Conservation (phyloP, 2,329 filamentous ascomycete genomes). For the Nemania abortiva region DNA sequence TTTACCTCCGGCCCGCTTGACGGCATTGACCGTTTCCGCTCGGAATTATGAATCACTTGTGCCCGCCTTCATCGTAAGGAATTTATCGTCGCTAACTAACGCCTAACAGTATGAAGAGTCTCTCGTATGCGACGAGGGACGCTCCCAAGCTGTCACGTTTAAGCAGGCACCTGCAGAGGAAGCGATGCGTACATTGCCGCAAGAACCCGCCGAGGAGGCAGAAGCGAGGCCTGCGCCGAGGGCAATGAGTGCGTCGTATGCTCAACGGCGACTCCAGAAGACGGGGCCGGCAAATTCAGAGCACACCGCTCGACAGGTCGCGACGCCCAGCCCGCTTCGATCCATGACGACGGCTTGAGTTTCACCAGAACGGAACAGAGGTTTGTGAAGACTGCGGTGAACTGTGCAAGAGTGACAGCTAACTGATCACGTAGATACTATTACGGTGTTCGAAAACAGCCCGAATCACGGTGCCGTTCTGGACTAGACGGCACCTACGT, state of each 20-base stretch:
- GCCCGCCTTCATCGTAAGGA: constrained; percentile 17
- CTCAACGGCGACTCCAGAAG: constrained; percentile 63
- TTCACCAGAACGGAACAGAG: constrained; percentile 48
- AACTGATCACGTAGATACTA: constrained; percentile 28
- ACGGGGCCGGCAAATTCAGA: constrained; percentile 59
- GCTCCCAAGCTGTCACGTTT: constrained; percentile 70
- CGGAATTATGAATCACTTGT: constrained; percentile 8
- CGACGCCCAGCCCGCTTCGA: constrained; percentile 75
- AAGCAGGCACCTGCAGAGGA: constrained; percentile 55
- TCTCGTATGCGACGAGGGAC: constrained; percentile 91
- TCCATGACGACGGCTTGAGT: constrained; percentile 72
- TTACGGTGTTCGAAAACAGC: constrained; percentile 21
- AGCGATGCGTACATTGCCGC: constrained; percentile 56
- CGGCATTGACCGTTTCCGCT: constrained; percentile 9
- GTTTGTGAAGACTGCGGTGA: constrained; percentile 37
- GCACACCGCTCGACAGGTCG: constrained; percentile 62
- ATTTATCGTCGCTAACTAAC: constrained; percentile 75
- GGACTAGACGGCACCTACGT: constrained; percentile 9
- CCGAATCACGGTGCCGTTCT: constrained; percentile 14
- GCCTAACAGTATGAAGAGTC: constrained; percentile 71
- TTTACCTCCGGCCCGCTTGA: constrained; percentile 24
- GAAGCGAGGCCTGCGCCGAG: constrained; percentile 43
- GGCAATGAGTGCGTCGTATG: constrained; percentile 52
- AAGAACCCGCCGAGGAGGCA: constrained; percentile 56
- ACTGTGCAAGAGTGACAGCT: background rate